A percentile compares a stretch with the other conserved stretches of the same genome.
Conservation (phyloP, 1,284 basidiomycete species). For the Puccinia polysora region DNA sequence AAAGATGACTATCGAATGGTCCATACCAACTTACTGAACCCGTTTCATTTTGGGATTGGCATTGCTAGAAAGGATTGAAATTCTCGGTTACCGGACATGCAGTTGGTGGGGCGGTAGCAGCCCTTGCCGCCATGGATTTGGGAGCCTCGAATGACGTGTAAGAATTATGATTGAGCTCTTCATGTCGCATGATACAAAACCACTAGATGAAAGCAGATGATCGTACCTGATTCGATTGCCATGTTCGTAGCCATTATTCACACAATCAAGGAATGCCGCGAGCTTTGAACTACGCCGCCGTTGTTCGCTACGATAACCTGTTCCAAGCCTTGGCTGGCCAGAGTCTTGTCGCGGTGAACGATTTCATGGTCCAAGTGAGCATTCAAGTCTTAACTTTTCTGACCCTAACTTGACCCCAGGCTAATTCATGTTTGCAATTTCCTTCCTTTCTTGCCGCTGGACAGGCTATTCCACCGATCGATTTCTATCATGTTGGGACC, state of each 20-base stretch:
- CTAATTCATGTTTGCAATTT: background rate
- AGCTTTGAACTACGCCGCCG: background rate
- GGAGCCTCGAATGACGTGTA: constrained; percentile 21
- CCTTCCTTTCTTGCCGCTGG: background rate
- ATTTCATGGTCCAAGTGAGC: constrained; percentile 44
- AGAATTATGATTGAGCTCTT: background rate
- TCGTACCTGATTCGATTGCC: background rate
- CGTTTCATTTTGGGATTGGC: too few relatives aligned
- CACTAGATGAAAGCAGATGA: background rate
- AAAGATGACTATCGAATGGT: too few relatives aligned
- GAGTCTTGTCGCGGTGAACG: constrained; percentile 44
- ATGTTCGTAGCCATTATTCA: constrained; percentile 22
- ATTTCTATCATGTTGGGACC: constrained; percentile 44
- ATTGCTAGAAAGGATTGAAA: background rate
- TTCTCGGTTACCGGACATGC: constrained; percentile 41
- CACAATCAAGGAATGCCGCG: constrained; percentile 30
- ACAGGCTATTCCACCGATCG: constrained; percentile 8
- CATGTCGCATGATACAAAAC: background rate
- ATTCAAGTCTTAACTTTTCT: background rate
- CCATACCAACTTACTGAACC: too few relatives aligned
- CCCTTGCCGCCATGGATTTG: constrained; percentile 44
- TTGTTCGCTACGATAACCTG: constrained; percentile 28
- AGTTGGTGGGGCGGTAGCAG: constrained; percentile 45
- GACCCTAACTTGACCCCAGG: background rate
- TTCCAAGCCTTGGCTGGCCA: constrained; percentile 45